These are phyloP conservation scores for Beauveria sp. DNA, from an alignment of 2,329 filamentous ascomycete genomes.

Conservation along the genomic window DNA sequence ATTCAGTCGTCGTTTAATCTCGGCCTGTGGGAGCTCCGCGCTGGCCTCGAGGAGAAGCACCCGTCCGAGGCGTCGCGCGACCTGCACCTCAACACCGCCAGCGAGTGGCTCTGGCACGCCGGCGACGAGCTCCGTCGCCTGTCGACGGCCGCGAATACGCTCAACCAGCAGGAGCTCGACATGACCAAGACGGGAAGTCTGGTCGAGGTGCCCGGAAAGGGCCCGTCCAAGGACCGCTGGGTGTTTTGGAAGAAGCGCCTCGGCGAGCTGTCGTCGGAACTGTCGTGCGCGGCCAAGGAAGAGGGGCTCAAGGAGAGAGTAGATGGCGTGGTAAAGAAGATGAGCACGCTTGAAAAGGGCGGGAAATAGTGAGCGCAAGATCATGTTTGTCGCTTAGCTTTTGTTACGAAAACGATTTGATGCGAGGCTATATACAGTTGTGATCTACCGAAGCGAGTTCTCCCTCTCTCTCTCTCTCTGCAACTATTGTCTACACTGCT, in stretches of 20 bases:
- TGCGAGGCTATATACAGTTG: not conserved
- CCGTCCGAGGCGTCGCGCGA: constrained; percentile 7
- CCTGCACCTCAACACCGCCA: constrained; percentile 11
- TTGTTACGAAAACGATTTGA: not conserved
- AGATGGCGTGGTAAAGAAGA: constrained; percentile 16
- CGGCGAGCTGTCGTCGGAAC: constrained; percentile 15
- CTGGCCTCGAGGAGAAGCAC: constrained; percentile 21
- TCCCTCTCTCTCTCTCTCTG: too few species aligned
- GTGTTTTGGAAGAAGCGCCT: constrained; percentile 23
- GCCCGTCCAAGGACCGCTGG: constrained; percentile 23
- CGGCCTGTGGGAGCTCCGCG: constrained; percentile 24
- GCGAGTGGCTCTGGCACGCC: constrained; percentile 24
- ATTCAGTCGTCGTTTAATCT: constrained; percentile 20
- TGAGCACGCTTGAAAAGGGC: constrained; percentile 17
- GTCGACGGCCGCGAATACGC: constrained; percentile 2
- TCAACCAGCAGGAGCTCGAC: constrained; percentile 17
- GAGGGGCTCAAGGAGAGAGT: constrained; percentile 17
- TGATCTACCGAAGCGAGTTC: not conserved
- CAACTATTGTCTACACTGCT: not conserved
- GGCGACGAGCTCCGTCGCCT: constrained; percentile 19
- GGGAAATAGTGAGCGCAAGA: not conserved
- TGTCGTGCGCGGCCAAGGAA: constrained; percentile 10
- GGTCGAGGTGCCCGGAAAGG: constrained; percentile 9
- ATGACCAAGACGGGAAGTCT: constrained; percentile 16
- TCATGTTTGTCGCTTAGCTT: too few species aligned